These are phyloP conservation scores for Globisporangium apiculatum DNA, from an alignment of 352 stramenopile species.

Conservation along the genomic window DNA sequence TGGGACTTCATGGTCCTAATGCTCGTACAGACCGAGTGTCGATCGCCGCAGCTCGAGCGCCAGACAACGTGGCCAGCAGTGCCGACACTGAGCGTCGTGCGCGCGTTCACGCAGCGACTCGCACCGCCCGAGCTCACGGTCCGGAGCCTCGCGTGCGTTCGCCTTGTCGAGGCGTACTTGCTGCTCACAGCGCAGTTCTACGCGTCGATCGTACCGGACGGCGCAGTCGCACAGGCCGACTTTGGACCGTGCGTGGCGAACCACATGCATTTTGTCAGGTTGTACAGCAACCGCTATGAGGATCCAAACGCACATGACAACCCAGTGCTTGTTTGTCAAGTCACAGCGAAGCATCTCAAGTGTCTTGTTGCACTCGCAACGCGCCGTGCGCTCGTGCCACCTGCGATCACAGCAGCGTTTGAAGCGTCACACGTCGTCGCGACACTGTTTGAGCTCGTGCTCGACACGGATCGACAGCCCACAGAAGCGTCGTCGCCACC, in stretches of 20 bases:
- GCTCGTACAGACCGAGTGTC: constrained; percentile 8
- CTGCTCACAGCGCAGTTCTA: constrained; percentile 24
- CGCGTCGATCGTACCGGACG: constrained; percentile 15
- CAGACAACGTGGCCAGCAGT: background rate
- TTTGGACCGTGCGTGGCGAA: constrained; percentile 21
- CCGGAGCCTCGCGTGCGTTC: constrained; percentile 9
- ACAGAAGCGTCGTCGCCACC: too few relatives aligned
- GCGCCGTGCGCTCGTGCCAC: constrained; percentile 15
- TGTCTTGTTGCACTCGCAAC: constrained; percentile 31
- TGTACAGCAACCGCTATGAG: constrained; percentile 18
- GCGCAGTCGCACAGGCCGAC: constrained; percentile 7
- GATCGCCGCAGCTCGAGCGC: constrained; percentile 1
- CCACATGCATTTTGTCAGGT: constrained; percentile 21
- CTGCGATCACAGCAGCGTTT: constrained; percentile 27
- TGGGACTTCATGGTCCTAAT: constrained; percentile 32
- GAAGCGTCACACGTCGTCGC: constrained; percentile 12
- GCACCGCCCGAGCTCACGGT: constrained; percentile 1
- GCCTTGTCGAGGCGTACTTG: constrained; percentile 20
- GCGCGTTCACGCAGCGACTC: constrained; percentile 1
- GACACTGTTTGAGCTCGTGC: constrained; percentile 10
- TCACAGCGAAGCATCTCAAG: constrained; percentile 25
- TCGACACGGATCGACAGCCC: too few relatives aligned
- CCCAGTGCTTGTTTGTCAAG: constrained; percentile 8
- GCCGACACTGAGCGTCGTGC: background rate
- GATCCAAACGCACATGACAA: constrained; percentile 14